These are phyloP conservation scores for Nematocida sp. DNA, from an alignment of 371 early-diverging fungal genomes.

Conservation along the genomic window DNA sequence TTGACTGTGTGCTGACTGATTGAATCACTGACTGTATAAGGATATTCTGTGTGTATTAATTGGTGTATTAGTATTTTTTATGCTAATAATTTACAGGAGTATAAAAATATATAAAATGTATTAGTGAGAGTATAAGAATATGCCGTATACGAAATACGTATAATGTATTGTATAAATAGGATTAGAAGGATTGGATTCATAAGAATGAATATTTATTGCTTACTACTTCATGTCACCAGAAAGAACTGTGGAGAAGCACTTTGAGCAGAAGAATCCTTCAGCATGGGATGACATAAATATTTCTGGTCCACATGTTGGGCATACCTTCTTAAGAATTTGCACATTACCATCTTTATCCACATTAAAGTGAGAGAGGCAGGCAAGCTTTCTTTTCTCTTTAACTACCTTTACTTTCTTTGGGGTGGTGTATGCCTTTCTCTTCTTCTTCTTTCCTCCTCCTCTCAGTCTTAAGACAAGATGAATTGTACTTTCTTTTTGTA, in stretches of 20 bases:
- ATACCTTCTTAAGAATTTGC: slow-evolving; percentile 89
- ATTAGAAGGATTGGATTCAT: not conserved
- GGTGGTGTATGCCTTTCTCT: slow-evolving; percentile 69
- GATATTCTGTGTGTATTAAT: too few relatives aligned
- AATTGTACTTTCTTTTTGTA: slow-evolving; percentile 90
- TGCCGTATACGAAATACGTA: too few relatives aligned
- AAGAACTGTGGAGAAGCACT: slow-evolving; percentile 50
- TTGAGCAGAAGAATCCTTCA: slow-evolving; percentile 57
- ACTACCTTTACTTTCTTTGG: slow-evolving; percentile 67
- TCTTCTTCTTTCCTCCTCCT: slow-evolving; percentile 75
- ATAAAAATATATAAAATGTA: too few relatives aligned
- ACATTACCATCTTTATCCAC: slow-evolving; percentile 85
- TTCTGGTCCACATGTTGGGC: slow-evolving; percentile 88
- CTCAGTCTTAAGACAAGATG: slow-evolving; percentile 94
- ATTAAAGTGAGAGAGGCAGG: slow-evolving; percentile 87
- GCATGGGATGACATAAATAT: slow-evolving; percentile 87
- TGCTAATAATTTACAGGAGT: too few relatives aligned
- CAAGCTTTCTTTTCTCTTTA: slow-evolving; percentile 78
- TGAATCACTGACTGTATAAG: too few relatives aligned
- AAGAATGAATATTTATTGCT: not conserved
- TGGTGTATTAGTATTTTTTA: too few relatives aligned
- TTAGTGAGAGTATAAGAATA: too few relatives aligned
- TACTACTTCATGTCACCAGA: slow-evolving; percentile 17
- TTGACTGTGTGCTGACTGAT: too few relatives aligned
- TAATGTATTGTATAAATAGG: too few relatives aligned